phyloP scores from a whole-genome alignment of 2,329 filamentous ascomycete genomes.

The Fusarium avenaceum region DNA sequence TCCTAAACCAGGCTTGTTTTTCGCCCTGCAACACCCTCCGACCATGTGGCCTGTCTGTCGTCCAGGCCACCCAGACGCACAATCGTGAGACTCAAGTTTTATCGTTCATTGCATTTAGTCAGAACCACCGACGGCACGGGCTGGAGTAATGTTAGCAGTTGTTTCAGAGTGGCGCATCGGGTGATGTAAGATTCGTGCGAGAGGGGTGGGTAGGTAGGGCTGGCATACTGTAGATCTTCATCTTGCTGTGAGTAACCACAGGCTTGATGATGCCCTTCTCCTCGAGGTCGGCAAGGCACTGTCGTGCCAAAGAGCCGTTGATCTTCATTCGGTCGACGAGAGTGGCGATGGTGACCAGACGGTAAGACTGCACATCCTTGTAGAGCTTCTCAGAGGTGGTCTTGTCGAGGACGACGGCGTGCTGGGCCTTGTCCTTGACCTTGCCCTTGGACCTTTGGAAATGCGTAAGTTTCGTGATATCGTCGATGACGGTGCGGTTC shows the following conservation, averaged over 20 bases:
- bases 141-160: constrained; percentile 58
- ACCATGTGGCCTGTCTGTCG: constrained; percentile 54
- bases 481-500: constrained; percentile 25
- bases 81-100: constrained; percentile 55
- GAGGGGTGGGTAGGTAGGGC: constrained; percentile 27
- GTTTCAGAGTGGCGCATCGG: constrained; percentile 4
- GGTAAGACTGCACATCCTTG: constrained; percentile 99
- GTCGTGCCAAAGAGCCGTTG: constrained; percentile 96
- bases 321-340: constrained; percentile 99
- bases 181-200: constrained; percentile 2
- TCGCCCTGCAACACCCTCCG: constrained; percentile 54
- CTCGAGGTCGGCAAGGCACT: constrained; percentile 92
- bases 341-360: constrained; percentile 97
- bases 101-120: constrained; percentile 54
- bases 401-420: constrained; percentile 99
- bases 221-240: constrained; percentile 93
- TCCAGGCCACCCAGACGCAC: constrained; percentile 57
- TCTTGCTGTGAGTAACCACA: constrained; percentile 94
- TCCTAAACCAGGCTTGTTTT: constrained; percentile 55
- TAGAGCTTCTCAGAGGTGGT: constrained; percentile 96
- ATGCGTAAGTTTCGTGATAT: constrained; percentile 39
- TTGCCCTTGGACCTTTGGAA: constrained; percentile 60
- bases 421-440: constrained; percentile 99
- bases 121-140: constrained; percentile 71
- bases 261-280: constrained; percentile 99